Evolutionary conservation across 2,329 filamentous ascomycete species (phyloP).

Genomic region (Penicillium sp.): DNA sequence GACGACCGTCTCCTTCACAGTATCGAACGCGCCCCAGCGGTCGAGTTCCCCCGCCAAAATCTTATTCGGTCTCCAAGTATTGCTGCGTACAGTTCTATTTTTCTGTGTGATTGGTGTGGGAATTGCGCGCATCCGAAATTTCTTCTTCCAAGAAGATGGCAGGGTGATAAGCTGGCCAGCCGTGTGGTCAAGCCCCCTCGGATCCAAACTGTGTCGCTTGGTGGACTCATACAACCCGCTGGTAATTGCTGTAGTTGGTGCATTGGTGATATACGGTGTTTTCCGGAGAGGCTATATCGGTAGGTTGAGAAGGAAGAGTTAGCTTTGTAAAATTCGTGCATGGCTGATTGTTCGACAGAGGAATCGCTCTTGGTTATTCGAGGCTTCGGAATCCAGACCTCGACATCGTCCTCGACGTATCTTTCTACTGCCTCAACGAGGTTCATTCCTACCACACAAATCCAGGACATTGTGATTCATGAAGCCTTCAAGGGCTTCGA

Average conservation of each 20-base stretch:
- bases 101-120: constrained; percentile 39
- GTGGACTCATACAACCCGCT: constrained; percentile 43
- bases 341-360: constrained; percentile 49
- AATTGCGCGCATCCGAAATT: constrained; percentile 32
- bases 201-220: constrained; percentile 33
- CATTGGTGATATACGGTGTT: constrained; percentile 44
- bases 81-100: constrained; percentile 47
- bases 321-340: background rate
- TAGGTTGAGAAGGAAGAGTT: constrained; percentile 23
- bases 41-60: constrained; percentile 47
- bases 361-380: constrained; percentile 87
- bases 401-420: constrained; percentile 66
- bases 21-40: constrained; percentile 69
- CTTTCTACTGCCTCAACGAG: constrained; percentile 61
- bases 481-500: constrained; percentile 93
- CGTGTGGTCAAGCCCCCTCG: constrained; percentile 35
- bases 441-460: constrained; percentile 86
- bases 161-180: constrained; percentile 28
- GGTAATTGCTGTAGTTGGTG: constrained; percentile 40
- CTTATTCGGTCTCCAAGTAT: constrained; percentile 43
- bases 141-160: constrained; percentile 27
- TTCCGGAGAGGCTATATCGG: constrained; percentile 52
- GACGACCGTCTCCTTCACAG: constrained; percentile 88
- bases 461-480: constrained; percentile 90
- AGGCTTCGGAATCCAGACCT: constrained; percentile 87